Base-by-base conservation (phyloP, 768 basidiomycete species). In the Amanita jacksonii region DNA sequence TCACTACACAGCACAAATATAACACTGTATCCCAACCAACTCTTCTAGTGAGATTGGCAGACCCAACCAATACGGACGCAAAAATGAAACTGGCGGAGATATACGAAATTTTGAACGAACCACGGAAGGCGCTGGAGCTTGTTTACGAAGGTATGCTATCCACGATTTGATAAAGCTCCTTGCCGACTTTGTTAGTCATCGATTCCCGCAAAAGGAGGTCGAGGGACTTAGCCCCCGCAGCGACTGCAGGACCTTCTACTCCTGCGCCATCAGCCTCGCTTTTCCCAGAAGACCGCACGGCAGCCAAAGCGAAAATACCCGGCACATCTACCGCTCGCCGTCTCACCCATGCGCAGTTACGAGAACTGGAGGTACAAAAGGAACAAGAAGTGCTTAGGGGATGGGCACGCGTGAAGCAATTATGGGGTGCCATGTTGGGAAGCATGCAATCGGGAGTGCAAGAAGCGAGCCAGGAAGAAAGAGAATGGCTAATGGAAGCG, bases 31-130 rank as follows among this genome's bases (percentile, higher is more conserved):
- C n/a, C n/a, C n/a, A n/a, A n/a, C 38, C 8, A 15, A 9, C 30
- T 42, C 5, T 18, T 37, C 5, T 51, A 94, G 92, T 93, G 23
- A 68, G 84, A 13, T 67, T 72, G 3, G 76, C 76, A 1, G 85
- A 92, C 57, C 81, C 88, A 0, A 70, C 72, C 0, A 75, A 88
- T 51, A 77, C 79, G 53, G 86, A 92, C 22, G 83, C 81, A 20
- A 91, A 90, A 60, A 81, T 93, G 74, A 85, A 87, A 49, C 72
- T 97, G 0, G 94, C 93, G 0, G 87, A 87, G 50, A 77, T 92
- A 10, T 88, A 90, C 51, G 94, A 99, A 59, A 79, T 87, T 8
- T 63, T 83, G 51, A 79, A 84, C 34, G 77, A 91, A 50, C 79
- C 85, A 1, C 68, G 79, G 12, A 83, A 83, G 55, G 94, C 94